A percentile compares a stretch with the other conserved stretches of the same genome.
These are phyloP conservation scores for Penicillium sp. DNA, from an alignment of 2,329 filamentous ascomycete species.

Conservation along the genomic window DNA sequence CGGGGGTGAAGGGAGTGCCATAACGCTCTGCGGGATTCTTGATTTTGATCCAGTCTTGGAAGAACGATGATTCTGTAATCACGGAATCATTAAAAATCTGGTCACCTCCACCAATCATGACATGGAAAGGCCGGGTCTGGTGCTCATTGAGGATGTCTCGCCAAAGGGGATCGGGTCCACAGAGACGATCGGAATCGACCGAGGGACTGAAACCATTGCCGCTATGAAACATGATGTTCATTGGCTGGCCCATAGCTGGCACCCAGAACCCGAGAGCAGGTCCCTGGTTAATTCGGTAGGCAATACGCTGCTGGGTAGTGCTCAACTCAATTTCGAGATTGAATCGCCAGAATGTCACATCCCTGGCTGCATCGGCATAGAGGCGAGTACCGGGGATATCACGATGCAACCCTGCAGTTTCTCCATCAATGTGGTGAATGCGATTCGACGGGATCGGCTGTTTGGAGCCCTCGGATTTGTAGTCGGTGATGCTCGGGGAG, in stretches of 20 bases:
- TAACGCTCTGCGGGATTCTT: constrained; percentile 77
- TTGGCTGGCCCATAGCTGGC: constrained; percentile 71
- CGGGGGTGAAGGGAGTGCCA: constrained; percentile 66
- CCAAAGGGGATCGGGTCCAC: constrained; percentile 93
- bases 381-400: constrained; percentile 77
- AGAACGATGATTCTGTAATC: constrained; percentile 66
- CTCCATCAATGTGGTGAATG: constrained; percentile 57
- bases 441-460: constrained; percentile 46
- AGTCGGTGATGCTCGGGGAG: constrained; percentile 44
- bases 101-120: constrained; percentile 95
- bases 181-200: constrained; percentile 72
- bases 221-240: constrained; percentile 99
- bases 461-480: constrained; percentile 34
- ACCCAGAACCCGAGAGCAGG: constrained; percentile 93
- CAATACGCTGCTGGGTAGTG: constrained; percentile 72
- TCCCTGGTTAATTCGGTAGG: constrained; percentile 90
- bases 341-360: constrained; percentile 95
- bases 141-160: constrained; percentile 90
- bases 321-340: constrained; percentile 86
- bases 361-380: constrained; percentile 75
- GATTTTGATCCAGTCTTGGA: constrained; percentile 77
- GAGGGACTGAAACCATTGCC: constrained; percentile 91
- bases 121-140: constrained; percentile 87
- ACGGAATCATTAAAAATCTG: constrained; percentile 93
- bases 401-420: constrained; percentile 71